Evolutionary conservation across 208 protist species (phyloP).

Genomic region (Trichomonas tenax): DNA sequence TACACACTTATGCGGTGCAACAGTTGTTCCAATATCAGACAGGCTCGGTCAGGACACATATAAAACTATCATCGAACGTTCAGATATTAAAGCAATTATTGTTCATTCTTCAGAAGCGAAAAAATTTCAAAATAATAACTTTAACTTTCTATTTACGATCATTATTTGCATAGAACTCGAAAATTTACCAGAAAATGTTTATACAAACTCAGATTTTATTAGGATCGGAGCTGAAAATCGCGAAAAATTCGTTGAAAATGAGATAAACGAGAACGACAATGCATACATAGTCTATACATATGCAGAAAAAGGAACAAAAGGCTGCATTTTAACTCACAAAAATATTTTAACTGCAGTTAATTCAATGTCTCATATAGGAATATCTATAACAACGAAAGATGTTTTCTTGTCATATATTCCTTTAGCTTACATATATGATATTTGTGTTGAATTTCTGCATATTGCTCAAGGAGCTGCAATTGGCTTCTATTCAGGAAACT

Average conservation of each 20-base stretch:
- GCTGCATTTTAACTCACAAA: not conserved
- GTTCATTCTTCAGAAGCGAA: not conserved
- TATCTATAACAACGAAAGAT: not conserved
- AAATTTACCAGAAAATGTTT: not conserved
- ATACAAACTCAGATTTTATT: not conserved
- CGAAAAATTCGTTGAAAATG: not conserved
- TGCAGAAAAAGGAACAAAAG: not conserved
- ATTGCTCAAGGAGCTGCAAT: not conserved
- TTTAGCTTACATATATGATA: constrained; percentile 27
- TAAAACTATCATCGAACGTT: constrained; percentile 24
- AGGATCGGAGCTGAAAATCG: not conserved
- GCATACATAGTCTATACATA: not conserved
- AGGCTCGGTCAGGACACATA: constrained; percentile 14
- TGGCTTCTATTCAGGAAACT: not conserved
- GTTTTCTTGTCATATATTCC: constrained; percentile 25
- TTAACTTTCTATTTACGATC: not conserved
- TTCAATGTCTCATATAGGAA: not conserved
- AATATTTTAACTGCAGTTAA: not conserved
- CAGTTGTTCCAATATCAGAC: constrained; percentile 21
- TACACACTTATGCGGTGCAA: not conserved
- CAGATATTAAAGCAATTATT: constrained; percentile 25
- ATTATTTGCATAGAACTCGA: not conserved
- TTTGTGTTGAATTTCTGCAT: not conserved
- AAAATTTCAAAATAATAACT: not conserved
- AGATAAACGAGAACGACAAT: not conserved